Conservation (phyloP, 768 basidiomycete genomes). For the Albatrellus ellisii region DNA sequence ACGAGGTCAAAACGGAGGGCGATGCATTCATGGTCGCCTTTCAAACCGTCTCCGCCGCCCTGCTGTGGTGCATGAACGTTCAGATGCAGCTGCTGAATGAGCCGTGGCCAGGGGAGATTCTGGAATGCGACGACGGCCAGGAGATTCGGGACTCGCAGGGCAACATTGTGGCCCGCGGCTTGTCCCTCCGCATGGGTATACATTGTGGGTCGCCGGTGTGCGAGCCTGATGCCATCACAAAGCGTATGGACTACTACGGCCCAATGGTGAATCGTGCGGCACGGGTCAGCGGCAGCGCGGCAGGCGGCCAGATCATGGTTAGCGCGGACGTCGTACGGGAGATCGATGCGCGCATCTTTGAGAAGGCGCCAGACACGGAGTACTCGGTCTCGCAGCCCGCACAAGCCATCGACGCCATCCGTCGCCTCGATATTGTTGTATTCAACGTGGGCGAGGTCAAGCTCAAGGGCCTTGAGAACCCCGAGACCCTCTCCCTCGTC, state of each 20-base stretch:
- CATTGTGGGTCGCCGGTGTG: slow-evolving; percentile 87
- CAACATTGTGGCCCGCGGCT: slow-evolving; percentile 64
- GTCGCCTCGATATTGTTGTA: slow-evolving; percentile 54
- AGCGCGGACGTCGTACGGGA: slow-evolving; percentile 81
- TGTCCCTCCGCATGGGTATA: slow-evolving; percentile 95
- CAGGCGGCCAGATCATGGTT: slow-evolving; percentile 90
- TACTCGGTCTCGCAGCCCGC: slow-evolving; percentile 42
- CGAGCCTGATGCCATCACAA: slow-evolving; percentile 67
- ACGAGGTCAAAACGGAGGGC: slow-evolving; percentile 99
- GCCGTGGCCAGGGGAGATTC: slow-evolving; percentile 85
- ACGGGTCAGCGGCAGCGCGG: slow-evolving; percentile 68
- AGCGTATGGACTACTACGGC: slow-evolving; percentile 97
- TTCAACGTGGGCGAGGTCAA: slow-evolving; percentile 79
- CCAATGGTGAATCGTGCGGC: slow-evolving; percentile 92
- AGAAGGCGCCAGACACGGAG: slow-evolving; percentile 43
- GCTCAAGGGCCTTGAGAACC: slow-evolving; percentile 88
- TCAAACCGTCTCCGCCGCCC: slow-evolving; percentile 71
- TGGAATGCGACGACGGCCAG: slow-evolving; percentile 87
- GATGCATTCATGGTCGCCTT: slow-evolving; percentile 99
- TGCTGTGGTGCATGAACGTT: slow-evolving; percentile 84
- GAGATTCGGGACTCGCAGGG: slow-evolving; percentile 57
- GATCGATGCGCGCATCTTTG: slow-evolving; percentile 47
- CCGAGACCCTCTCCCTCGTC: slow-evolving; percentile 75
- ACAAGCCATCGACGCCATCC: slow-evolving; percentile 63
- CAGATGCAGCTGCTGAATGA: slow-evolving; percentile 73